phyloP scores from a whole-genome alignment of 495 filamentous ascomycete genomes.

The Aspergillus egyptiacus region DNA sequence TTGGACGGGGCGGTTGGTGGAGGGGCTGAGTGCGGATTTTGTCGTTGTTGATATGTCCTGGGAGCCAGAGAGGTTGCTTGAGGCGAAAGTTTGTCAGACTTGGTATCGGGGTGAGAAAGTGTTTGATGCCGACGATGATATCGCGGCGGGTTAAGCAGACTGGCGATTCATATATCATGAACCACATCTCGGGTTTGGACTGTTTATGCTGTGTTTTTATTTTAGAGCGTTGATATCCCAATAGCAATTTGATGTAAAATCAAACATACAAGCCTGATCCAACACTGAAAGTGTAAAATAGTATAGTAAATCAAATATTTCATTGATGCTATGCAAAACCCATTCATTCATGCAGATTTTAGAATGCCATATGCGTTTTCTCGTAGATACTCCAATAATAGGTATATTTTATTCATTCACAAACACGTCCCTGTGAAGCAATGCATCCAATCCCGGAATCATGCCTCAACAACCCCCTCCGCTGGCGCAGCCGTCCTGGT shows the following conservation, averaged over 20 bases:
- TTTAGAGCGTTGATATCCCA: too few species aligned
- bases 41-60: constrained; percentile 53
- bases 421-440: neutral
- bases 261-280: too few species aligned
- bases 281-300: too few species aligned
- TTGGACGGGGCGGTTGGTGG: constrained; percentile 43
- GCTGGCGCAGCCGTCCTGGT: neutral
- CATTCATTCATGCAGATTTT: neutral
- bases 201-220: too few species aligned
- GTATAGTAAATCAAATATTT: neutral
- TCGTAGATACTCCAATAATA: neutral
- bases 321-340: constrained; percentile 2
- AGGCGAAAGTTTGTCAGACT: constrained; percentile 46
- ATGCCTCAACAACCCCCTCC: neutral
- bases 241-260: too few species aligned
- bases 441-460: neutral
- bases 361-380: neutral
- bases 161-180: neutral
- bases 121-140: constrained; percentile 1
- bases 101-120: constrained; percentile 47
- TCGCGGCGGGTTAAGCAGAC: neutral
- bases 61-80: constrained; percentile 44
- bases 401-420: too few species aligned
- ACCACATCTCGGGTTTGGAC: too few species aligned
- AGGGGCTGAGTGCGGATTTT: constrained; percentile 49